Percentiles rank a stretch among this genome's conserved stretches.
Conservation (phyloP, 1,139 yeast genomes). For the Candida sp. region DNA sequence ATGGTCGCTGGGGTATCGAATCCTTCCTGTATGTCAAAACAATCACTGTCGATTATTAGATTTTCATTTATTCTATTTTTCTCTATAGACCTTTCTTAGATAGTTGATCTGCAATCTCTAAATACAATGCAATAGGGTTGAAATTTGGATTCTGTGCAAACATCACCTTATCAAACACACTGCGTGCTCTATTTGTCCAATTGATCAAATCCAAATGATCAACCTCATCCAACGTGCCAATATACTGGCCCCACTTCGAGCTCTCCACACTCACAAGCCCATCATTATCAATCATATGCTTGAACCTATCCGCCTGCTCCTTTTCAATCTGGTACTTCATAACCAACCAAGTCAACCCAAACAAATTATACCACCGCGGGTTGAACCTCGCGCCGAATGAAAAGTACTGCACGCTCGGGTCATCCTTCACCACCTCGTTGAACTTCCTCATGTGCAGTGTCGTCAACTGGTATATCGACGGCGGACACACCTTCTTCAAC, state of each 20-base stretch:
- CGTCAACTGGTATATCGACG: slow-evolving; percentile 63
- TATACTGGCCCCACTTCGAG: slow-evolving; percentile 81
- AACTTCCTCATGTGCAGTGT: slow-evolving; percentile 55
- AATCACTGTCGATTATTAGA: slow-evolving; percentile 25
- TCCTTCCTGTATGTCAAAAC: slow-evolving; percentile 32
- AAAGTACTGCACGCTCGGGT: slow-evolving; percentile 69
- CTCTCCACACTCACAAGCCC: slow-evolving; percentile 85
- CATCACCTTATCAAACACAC: slow-evolving; percentile 34
- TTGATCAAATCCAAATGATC: slow-evolving; percentile 89
- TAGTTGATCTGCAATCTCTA: slow-evolving; percentile 72
- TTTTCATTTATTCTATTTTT: neutral
- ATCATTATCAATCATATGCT: slow-evolving; percentile 58
- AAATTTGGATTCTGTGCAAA: slow-evolving; percentile 49
- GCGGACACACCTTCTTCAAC: slow-evolving; percentile 36
- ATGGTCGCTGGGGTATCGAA: slow-evolving; percentile 53
- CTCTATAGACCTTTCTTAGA: slow-evolving; percentile 63
- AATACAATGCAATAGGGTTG: slow-evolving; percentile 75
- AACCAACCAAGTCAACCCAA: slow-evolving; percentile 65
- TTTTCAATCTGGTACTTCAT: slow-evolving; percentile 37
- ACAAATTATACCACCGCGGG: slow-evolving; percentile 68
- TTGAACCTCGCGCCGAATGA: slow-evolving; percentile 81
- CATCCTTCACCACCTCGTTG: slow-evolving; percentile 56
- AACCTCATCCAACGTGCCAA: slow-evolving; percentile 78
- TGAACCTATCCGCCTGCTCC: slow-evolving; percentile 10
- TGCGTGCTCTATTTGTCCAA: slow-evolving; percentile 68